phyloP scores from a whole-genome alignment of 305 asterid species.

The Fraxinus dipetala region DNA sequence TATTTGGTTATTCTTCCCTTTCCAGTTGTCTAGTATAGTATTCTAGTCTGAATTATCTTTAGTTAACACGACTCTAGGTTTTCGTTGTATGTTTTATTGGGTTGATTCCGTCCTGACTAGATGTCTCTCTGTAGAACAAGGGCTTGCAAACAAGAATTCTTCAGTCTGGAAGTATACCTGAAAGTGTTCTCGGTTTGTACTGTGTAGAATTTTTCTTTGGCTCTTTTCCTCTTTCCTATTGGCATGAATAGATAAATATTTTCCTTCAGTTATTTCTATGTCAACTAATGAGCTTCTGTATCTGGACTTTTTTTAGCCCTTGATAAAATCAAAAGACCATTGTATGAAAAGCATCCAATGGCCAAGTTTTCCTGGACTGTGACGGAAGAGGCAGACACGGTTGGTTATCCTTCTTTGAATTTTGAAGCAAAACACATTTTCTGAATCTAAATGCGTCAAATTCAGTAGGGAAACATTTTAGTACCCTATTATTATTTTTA shows the following conservation, averaged over 20 bases:
- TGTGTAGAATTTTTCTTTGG: slow-evolving; percentile 34
- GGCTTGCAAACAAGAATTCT: slow-evolving; percentile 73
- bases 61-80: not conserved
- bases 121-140: slow-evolving; percentile 59
- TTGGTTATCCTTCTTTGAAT: slow-evolving; percentile 34
- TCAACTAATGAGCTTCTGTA: slow-evolving; percentile 5
- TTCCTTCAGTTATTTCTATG: slow-evolving; percentile 14
- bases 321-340: slow-evolving; percentile 73
- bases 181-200: slow-evolving; percentile 78
- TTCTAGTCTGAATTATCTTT: not conserved
- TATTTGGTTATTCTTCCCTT: slow-evolving; percentile 11
- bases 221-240: slow-evolving; percentile 9
- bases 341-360: slow-evolving; percentile 95
- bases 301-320: slow-evolving; percentile 56
- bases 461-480: not conserved
- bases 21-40: slow-evolving; percentile 12
- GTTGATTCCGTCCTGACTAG: slow-evolving; percentile 17
- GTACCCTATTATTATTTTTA: slow-evolving; percentile 11
- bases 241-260: slow-evolving; percentile 14
- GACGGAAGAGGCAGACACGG: slow-evolving; percentile 89
- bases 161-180: slow-evolving; percentile 76
- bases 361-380: slow-evolving; percentile 93
- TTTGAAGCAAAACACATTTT: not conserved
- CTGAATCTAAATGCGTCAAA: slow-evolving; percentile 7
- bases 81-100: not conserved